Evolutionary conservation across 2,329 filamentous ascomycete species (phyloP), one percentile per base, ranked within the genome.

Genomic region (Aspergillus floridensis): DNA sequence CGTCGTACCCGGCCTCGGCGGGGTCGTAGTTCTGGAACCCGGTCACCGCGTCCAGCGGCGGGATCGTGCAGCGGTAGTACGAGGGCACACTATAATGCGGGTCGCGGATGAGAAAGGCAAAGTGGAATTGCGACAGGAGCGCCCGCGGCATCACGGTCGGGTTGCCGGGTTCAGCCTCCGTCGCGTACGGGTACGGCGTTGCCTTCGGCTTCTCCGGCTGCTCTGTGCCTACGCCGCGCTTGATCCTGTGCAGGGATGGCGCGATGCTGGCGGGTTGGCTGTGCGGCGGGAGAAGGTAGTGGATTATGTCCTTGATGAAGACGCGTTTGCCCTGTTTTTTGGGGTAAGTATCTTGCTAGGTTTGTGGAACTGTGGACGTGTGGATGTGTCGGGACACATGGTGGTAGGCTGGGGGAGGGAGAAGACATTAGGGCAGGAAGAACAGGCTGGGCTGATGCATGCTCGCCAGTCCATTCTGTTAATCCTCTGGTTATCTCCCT

Each of bases 221-320:
- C 47, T 72, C 64, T 29, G 84, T 86, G 65, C 85, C 85, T 60
- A 89, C 84, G 50, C 85, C 85, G 48, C 83, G 83, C 71, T 84
- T 84, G 67, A 80, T 79, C 68, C 77, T 76, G 53, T 77, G 71
- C 53, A 97, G 82, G n/a, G 92, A 96, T 2, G 90, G 90, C 10
- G 91, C 92, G 61, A 95, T 86, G 52, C 81, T 81, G 53, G 91
- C 85, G 14, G 84, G 81, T 69, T 89, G 84, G 50, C 83, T 82
- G 63, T 89, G 80, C 3, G 91, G 91, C 5, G 92, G 90, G 64
- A 96, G 82, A 65, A 97, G 82, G 76, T 98, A 98, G 77, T 97
- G 89, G 58, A 90, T 88, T 80, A 98, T 99, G 76, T 98, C 95
- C 77, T 99, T 99, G 84, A 99, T 95, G 80, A 98, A 97, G 69